Base-by-base conservation (phyloP, 1,284 basidiomycete species). In the Boletus semigastroideus region DNA sequence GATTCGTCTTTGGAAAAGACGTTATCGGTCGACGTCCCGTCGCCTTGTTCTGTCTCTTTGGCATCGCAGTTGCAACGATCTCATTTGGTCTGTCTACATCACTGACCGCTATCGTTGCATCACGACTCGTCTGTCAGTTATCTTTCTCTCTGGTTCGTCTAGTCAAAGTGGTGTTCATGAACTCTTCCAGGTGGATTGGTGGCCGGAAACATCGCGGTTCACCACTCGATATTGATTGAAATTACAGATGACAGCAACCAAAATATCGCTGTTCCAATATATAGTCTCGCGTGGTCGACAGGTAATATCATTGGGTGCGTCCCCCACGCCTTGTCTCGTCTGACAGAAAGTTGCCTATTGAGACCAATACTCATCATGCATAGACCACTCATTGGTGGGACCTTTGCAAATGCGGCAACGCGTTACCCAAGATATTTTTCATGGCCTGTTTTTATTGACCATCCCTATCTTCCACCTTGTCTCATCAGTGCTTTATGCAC, bases 181-280 rank as follows among this genome's bases (percentile, higher is more conserved):
- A 22, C 38, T 39, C n/a, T n/a, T 22, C 25, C 7, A 39, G 38
- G 77, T 46, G 82, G 83, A 17, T 63, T 82, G 19, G 77, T 80
- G 49, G 81, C 79, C 30, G 84, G 83, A 39, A 84, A 80, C 52
- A 67, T 80, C 33, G 80, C 81, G 12, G 82, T 83, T 11, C 72
- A 83, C 33, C 51, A 58, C 17, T 58, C 79, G 1, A 74, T 45
- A 64, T 83, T 10, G 75, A 78, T 16, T 79, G 57, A 86, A 63
- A 70, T 86, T n/a, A 84, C 83, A 11, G 80, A 87, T 59, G 64
- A 76, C 0, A 78, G 79, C 11, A 86, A 87, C 54, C 79, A 83
- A 64, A 75, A 79, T 5, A 61, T 76, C 46, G 81, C 82, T 1
- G 82, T 82, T 60, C 79, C 84, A 1, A 70, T 86, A 12, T 83